Evolutionary conservation across 768 basidiomycete genomes (phyloP).

Genomic region (Naganishia vishniacii): DNA sequence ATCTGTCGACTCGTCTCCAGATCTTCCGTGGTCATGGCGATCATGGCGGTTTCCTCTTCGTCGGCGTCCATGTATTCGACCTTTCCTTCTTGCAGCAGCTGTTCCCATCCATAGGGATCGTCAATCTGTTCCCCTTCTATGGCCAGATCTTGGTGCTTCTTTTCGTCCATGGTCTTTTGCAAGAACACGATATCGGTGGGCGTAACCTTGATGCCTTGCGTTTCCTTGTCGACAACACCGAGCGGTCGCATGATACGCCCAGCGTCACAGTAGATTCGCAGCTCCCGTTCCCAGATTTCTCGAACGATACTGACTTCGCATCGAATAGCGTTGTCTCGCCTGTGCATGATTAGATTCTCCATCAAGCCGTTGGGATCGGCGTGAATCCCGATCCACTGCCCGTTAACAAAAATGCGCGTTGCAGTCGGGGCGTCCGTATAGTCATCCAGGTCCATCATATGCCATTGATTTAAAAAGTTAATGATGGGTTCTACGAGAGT

Average conservation of each 20-base stretch:
- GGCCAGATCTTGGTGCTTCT: constrained; percentile 44
- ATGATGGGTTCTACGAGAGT: constrained; percentile 92
- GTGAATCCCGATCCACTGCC: constrained; percentile 99
- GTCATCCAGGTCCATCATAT: constrained; percentile 87
- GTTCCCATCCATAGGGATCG: constrained; percentile 65
- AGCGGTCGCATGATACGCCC: constrained; percentile 94
- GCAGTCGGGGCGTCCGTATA: constrained; percentile 71
- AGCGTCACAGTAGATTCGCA: constrained; percentile 91
- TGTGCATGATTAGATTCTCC: constrained; percentile 82
- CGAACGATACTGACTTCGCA: constrained; percentile 95
- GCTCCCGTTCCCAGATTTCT: constrained; percentile 91
- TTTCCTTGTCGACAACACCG: constrained; percentile 77
- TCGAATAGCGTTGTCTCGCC: constrained; percentile 90
- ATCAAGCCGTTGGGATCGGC: constrained; percentile 88
- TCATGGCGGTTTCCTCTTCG: constrained; percentile 99
- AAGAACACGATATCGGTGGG: constrained; percentile 69
- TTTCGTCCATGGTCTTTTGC: constrained; percentile 50
- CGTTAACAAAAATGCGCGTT: constrained; percentile 98
- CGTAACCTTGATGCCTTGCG: constrained; percentile 74
- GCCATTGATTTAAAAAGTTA: constrained; percentile 98
- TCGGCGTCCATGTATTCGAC: constrained; percentile 95
- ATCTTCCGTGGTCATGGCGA: constrained; percentile 96
- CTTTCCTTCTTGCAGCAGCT: constrained; percentile 76
- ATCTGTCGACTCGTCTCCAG: constrained; percentile 66
- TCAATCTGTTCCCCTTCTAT: constrained; percentile 54